phyloP scores from a whole-genome alignment of 345 rosid species.

The Odontarrhena argentea region DNA sequence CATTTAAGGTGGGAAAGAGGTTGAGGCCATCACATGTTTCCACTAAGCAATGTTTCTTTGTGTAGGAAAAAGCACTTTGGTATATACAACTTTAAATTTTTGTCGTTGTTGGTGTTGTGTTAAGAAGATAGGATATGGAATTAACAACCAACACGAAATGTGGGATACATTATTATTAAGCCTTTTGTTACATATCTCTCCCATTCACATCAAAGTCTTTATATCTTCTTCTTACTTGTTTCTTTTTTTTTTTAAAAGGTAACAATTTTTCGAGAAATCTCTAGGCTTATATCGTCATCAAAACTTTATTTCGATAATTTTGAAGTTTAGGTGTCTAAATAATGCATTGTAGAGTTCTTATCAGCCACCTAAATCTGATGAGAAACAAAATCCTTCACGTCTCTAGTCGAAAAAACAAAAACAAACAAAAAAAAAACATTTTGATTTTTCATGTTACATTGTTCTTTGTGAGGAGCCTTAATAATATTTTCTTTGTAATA shows the following conservation, averaged over 20 bases:
- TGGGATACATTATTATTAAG: constrained; percentile 36
- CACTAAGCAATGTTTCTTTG: constrained; percentile 41
- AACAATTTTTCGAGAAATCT: constrained; percentile 18
- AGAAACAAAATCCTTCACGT: constrained; percentile 17
- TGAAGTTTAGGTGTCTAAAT: constrained; percentile 22
- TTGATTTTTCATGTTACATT: too few species aligned
- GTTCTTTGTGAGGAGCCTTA: too few species aligned
- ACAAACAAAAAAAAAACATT: too few species aligned
- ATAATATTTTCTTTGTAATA: too few species aligned
- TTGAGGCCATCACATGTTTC: constrained; percentile 39
- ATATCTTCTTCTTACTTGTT: constrained; percentile 1
- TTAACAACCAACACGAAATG: constrained; percentile 36
- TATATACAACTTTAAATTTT: constrained; percentile 12
- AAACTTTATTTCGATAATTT: constrained; percentile 28
- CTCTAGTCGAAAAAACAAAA: not conserved
- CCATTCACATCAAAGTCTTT: constrained; percentile 22
- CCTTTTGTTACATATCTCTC: constrained; percentile 22
- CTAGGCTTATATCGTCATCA: constrained; percentile 32
- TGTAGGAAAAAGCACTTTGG: constrained; percentile 41
- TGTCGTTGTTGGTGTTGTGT: constrained; percentile 18
- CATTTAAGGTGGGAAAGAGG: constrained; percentile 43
- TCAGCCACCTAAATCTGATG: constrained; percentile 9
- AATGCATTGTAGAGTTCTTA: constrained; percentile 6
- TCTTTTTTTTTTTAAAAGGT: not conserved
- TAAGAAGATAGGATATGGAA: constrained; percentile 29